Evolutionary conservation across 208 protist species (phyloP).

Genomic region (Leishmania lainsoni): DNA sequence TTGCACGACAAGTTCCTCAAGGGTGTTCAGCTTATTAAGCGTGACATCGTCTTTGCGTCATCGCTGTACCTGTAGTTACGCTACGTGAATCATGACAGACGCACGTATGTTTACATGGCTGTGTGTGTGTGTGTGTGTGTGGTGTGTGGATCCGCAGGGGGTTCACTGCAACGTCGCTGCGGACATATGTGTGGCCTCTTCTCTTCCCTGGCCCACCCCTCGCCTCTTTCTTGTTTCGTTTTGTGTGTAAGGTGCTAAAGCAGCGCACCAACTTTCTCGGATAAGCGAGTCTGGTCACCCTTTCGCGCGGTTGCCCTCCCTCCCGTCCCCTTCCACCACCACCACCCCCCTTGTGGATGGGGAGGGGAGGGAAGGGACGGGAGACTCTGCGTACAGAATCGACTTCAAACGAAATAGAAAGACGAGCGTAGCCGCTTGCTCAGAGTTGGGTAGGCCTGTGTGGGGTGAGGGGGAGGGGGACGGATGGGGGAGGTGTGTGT

Average conservation of each 20-base stretch:
- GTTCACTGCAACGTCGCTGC: neutral
- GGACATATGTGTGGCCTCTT: neutral
- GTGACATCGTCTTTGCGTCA: conserved; percentile 99
- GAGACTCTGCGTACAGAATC: neutral
- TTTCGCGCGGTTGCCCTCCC: neutral
- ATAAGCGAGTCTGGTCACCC: neutral
- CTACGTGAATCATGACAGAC: neutral
- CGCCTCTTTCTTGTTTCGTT: neutral
- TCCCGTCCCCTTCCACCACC: neutral
- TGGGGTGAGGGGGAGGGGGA: neutral
- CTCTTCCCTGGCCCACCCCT: no score
- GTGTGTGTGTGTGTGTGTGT: neutral
- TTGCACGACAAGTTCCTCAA: conserved; percentile 98
- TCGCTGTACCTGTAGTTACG: conserved; percentile 95
- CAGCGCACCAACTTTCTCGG: neutral
- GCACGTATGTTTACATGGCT: no score
- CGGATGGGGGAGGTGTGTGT: neutral
- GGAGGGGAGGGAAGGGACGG: neutral
- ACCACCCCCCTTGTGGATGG: neutral
- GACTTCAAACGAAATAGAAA: neutral
- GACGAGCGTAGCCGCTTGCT: neutral
- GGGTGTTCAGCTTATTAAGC: conserved; percentile 96
- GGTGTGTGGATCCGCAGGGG: neutral
- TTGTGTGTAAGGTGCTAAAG: neutral
- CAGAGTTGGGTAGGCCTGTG: neutral